A percentile compares a stretch with the other conserved stretches of the same genome.
Evolutionary conservation across 176 grass and related monocot species (phyloP).

Genomic region (Bromus sterilis): DNA sequence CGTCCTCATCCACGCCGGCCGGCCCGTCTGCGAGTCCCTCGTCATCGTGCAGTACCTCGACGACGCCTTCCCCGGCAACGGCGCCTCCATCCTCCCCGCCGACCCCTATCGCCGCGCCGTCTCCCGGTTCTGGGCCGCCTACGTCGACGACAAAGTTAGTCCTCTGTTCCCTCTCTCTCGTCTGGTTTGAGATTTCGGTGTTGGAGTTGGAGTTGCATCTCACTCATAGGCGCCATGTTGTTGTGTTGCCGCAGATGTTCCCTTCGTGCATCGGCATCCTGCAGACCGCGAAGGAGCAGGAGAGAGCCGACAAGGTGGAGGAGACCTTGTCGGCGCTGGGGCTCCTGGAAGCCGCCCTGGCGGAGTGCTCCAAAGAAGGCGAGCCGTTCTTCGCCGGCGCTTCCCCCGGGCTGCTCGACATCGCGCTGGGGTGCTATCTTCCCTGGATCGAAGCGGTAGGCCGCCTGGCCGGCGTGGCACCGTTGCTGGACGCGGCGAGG

Average conservation of each 20-base stretch:
- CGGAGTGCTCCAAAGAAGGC: background rate
- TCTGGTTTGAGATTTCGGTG: no score
- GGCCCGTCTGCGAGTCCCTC: conserved; percentile 14
- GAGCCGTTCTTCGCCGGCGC: conserved; percentile 18
- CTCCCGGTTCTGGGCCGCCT: background rate
- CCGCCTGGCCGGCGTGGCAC: background rate
- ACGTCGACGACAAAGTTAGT: conserved; percentile 23
- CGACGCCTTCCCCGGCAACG: background rate
- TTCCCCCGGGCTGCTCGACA: conserved; percentile 11
- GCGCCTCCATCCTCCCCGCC: background rate
- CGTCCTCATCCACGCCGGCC: background rate
- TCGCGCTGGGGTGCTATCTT: conserved; percentile 19
- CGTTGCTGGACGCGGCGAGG: background rate
- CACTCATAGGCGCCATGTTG: no score
- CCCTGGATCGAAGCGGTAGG: conserved; percentile 8
- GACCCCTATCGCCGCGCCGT: conserved; percentile 7
- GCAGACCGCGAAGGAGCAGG: background rate
- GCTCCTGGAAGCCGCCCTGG: background rate
- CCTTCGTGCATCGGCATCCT: background rate
- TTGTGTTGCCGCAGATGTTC: background rate
- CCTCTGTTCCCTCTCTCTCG: no score
- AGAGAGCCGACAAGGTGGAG: background rate
- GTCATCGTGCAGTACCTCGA: conserved; percentile 27
- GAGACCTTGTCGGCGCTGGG: background rate
- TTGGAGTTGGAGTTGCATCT: no score